Conservation (phyloP, 1,284 basidiomycete species). For the Microbotryomycetes sp. region DNA sequence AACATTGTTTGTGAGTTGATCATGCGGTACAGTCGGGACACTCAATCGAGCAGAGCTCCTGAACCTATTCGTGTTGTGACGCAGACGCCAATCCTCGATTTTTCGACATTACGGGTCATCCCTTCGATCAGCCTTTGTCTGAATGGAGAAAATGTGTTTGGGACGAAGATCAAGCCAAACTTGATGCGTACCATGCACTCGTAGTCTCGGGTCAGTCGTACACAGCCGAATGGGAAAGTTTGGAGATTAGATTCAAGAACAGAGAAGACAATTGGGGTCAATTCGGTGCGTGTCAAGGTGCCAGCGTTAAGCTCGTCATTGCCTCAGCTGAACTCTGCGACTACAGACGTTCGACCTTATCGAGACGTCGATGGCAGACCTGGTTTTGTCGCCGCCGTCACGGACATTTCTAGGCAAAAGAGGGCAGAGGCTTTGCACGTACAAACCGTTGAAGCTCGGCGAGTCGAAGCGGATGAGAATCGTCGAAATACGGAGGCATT, state of each 20-base stretch:
- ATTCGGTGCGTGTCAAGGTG: conserved; percentile 9
- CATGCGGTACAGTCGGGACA: not conserved
- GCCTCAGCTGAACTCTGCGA: too few species aligned
- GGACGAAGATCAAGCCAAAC: conserved; percentile 12
- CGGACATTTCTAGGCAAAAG: conserved; percentile 36
- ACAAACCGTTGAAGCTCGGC: conserved; percentile 32
- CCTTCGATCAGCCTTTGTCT: conserved; percentile 12
- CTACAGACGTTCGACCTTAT: not conserved
- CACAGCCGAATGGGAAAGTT: conserved; percentile 3
- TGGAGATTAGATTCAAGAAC: conserved; percentile 24
- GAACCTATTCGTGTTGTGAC: too few species aligned
- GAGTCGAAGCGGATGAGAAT: conserved; percentile 33
- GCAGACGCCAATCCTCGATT: conserved; percentile 23
- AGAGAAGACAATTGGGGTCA: conserved; percentile 14
- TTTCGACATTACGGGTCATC: conserved; percentile 22
- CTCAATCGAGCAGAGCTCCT: conserved; percentile 3
- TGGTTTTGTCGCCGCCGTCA: conserved; percentile 35
- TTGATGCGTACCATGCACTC: not conserved
- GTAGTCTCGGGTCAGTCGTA: not conserved
- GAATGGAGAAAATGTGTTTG: conserved; percentile 26
- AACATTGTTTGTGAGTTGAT: conserved; percentile 17
- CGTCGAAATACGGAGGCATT: conserved; percentile 31
- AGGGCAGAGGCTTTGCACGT: conserved; percentile 32
- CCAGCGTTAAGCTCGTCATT: not conserved
- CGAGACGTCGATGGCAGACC: conserved; percentile 6